Percentiles rank a stretch among this genome's conserved stretches.
Conservation (phyloP, 2,329 filamentous ascomycete species). For the Bimuria novae-zelandiae region DNA sequence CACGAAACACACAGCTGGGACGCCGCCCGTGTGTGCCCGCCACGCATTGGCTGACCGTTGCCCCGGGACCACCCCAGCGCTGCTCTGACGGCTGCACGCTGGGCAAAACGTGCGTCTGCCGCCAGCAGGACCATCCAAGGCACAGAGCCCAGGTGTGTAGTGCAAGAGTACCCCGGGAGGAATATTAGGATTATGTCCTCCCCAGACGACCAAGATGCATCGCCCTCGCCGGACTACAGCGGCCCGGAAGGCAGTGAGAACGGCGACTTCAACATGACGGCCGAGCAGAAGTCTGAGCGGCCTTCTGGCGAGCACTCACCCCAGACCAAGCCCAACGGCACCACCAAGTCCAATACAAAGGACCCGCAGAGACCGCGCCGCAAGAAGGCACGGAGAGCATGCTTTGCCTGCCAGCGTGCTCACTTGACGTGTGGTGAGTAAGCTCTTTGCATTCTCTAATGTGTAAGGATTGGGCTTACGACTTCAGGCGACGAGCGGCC, state of each 20-base stretch:
- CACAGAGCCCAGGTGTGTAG: too few species aligned
- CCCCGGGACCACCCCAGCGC: slow-evolving; percentile 36
- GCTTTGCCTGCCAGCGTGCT: slow-evolving; percentile 94
- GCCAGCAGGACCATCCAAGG: not conserved
- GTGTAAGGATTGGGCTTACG: slow-evolving; percentile 7
- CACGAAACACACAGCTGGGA: slow-evolving; percentile 48
- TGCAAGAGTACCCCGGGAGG: slow-evolving; percentile 33
- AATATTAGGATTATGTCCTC: slow-evolving; percentile 51
- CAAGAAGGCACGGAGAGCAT: slow-evolving; percentile 95
- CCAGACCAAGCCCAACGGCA: slow-evolving; percentile 30
- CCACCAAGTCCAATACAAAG: slow-evolving; percentile 64
- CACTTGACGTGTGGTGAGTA: slow-evolving; percentile 97
- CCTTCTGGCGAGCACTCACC: slow-evolving; percentile 43
- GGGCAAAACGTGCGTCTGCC: slow-evolving; percentile 46
- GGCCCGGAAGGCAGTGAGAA: slow-evolving; percentile 42
- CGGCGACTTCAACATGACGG: slow-evolving; percentile 51
- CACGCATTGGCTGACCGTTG: slow-evolving; percentile 45
- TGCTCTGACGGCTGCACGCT: slow-evolving; percentile 47
- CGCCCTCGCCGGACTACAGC: slow-evolving; percentile 54
- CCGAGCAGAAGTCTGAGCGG: slow-evolving; percentile 46
- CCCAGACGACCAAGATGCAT: slow-evolving; percentile 54
- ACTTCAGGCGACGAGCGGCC: slow-evolving; percentile 81
- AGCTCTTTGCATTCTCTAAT: not conserved
- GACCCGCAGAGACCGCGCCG: slow-evolving; percentile 86
- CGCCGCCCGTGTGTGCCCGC: slow-evolving; percentile 35